Base-by-base conservation (phyloP, 2,329 filamentous ascomycete genomes). In the Xylaria hypoxylon region DNA sequence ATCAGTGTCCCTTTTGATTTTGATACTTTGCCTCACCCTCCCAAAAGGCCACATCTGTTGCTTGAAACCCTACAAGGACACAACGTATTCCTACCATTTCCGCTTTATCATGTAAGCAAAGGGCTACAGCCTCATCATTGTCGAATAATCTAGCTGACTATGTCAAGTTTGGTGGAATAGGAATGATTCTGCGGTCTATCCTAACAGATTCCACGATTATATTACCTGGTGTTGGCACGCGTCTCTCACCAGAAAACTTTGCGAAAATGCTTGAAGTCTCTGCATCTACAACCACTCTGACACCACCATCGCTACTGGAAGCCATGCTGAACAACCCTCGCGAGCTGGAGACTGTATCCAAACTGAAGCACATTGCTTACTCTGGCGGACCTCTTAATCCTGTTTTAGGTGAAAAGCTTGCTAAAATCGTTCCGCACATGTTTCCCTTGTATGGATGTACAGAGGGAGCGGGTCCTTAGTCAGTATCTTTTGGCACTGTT, bases 381-480 rank as follows among this genome's bases (percentile, higher is more conserved):
- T 53, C 70, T 17, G 73, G 73, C 24, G 71, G 71, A 11, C 73
- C 73, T 15, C 68, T 74, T 10, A 74, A 75, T 47, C 73, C 72
- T 1, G 45, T 69, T 6, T 61, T 65, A 1, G 73, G 71, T 8
- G 65, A 67, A 5, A 59, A 60, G 47, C 48, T 75, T 28, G 69
- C 71, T 8, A 58, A 71, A 33, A 13, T 71, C 11, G 61, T 72
- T 7, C 70, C 67, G 8, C 72, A 73, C 24, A 53, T 72, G 13
- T 74, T 71, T 45, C 68, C 69, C 17, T 38, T 73, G 2, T 70
- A 72, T 38, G 73, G 70, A 17, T 72, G 68, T 35, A 74, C 73
- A 7, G 73, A 75, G 62, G 72, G 71, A 13, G 71, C 42, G 3
- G 58, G 61, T 35, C 61, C 57, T 40, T 67, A 65, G 67, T 68